Evolutionary conservation across 768 basidiomycete genomes (phyloP).

Genomic region (Leccinum subgranulosum): DNA sequence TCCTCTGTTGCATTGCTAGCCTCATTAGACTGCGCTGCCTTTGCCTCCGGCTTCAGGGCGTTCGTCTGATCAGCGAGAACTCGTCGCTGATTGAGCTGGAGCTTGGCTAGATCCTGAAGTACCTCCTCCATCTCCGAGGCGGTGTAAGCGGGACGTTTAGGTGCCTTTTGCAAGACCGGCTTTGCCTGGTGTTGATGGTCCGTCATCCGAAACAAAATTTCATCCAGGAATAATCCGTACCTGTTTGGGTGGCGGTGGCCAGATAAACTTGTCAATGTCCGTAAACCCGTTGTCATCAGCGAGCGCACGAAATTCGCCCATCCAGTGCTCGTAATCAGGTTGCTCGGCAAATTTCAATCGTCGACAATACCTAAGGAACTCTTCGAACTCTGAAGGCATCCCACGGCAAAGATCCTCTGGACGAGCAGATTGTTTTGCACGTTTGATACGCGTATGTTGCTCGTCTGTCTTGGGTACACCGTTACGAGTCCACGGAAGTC

Average conservation of each 20-base stretch:
- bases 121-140: slow-evolving; percentile 50
- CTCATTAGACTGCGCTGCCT: slow-evolving; percentile 32
- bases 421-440: slow-evolving; percentile 56
- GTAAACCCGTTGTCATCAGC: slow-evolving; percentile 58
- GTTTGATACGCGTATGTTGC: slow-evolving; percentile 60
- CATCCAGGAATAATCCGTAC: slow-evolving; percentile 15
- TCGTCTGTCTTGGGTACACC: slow-evolving; percentile 72
- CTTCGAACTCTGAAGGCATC: slow-evolving; percentile 70
- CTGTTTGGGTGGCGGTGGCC: slow-evolving; percentile 58
- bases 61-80: slow-evolving; percentile 53
- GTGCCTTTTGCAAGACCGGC: slow-evolving; percentile 19
- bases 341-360: slow-evolving; percentile 63
- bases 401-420: slow-evolving; percentile 69
- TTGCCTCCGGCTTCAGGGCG: slow-evolving; percentile 29
- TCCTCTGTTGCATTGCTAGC: slow-evolving; percentile 20
- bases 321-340: slow-evolving; percentile 68
- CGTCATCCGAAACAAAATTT: not conserved
- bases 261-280: slow-evolving; percentile 59
- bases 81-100: slow-evolving; percentile 51
- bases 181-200: slow-evolving; percentile 24
- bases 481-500: slow-evolving; percentile 75
- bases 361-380: slow-evolving; percentile 70
- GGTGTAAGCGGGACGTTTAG: slow-evolving; percentile 24
- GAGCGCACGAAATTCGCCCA: slow-evolving; percentile 60
- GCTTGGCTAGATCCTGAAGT: slow-evolving; percentile 55